Conservation (phyloP, 2,329 filamentous ascomycete species). For the Apiospora phragmitis region DNA sequence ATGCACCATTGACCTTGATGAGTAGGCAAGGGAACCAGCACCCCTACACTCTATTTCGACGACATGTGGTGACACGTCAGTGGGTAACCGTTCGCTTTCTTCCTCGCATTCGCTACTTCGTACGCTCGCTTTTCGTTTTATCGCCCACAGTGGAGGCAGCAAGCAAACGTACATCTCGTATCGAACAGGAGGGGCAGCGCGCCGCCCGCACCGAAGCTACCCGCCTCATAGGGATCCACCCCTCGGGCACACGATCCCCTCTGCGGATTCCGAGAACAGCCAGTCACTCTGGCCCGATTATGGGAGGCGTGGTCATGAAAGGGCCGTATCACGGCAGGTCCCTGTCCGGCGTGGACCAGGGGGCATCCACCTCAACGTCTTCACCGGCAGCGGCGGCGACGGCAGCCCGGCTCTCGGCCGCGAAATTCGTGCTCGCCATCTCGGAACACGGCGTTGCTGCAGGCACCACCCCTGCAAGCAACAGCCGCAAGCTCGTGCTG, state of each 20-base stretch:
- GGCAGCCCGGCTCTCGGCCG: not conserved
- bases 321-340: conserved; percentile 8
- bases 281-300: not conserved
- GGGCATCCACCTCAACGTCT: not conserved
- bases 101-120: not conserved
- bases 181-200: not conserved
- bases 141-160: not conserved
- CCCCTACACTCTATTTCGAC: not conserved
- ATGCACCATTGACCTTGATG: not conserved
- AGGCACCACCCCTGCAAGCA: not conserved
- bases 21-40: not conserved
- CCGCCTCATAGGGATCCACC: not conserved
- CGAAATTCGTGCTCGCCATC: not conserved
- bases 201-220: not conserved
- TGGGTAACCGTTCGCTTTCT: not conserved
- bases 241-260: too few species aligned
- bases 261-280: too few species aligned
- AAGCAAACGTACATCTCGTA: not conserved
- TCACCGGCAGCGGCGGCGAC: not conserved
- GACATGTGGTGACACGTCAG: not conserved
- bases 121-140: not conserved
- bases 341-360: conserved; percentile 5
- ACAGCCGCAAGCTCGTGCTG: conserved; percentile 4
- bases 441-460: not conserved
- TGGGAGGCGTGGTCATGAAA: not conserved